Evolutionary conservation across 495 filamentous ascomycete genomes (phyloP).

Genomic region (Aspergillus wentii): DNA sequence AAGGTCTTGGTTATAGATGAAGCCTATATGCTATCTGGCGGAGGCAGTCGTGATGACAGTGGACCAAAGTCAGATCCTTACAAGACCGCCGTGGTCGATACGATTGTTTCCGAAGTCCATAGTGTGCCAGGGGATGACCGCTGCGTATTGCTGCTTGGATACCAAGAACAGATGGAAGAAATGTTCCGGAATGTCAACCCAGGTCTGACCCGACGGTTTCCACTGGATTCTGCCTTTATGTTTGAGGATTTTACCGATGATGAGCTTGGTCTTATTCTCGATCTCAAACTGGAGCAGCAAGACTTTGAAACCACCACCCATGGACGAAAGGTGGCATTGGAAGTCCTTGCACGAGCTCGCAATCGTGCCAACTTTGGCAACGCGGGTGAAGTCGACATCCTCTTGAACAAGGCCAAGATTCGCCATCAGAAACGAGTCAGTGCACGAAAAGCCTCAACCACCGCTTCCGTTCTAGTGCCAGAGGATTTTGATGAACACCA

Average conservation of each 20-base stretch:
- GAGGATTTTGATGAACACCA: constrained; percentile 66
- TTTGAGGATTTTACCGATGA: constrained; percentile 61
- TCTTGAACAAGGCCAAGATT: constrained; percentile 56
- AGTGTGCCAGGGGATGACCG: constrained; percentile 64
- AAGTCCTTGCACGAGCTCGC: constrained; percentile 34
- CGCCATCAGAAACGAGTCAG: constrained; percentile 50
- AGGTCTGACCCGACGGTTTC: constrained; percentile 61
- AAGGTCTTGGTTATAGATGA: constrained; percentile 79
- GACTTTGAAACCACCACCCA: constrained; percentile 36
- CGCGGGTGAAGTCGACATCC: constrained; percentile 57
- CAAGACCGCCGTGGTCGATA: constrained; percentile 62
- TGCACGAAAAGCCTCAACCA: constrained; percentile 10
- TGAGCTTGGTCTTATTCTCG: constrained; percentile 48
- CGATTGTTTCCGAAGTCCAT: constrained; percentile 69
- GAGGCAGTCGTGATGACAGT: constrained; percentile 13
- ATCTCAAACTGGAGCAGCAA: constrained; percentile 49
- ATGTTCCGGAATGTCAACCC: constrained; percentile 74
- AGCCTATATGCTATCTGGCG: constrained; percentile 54
- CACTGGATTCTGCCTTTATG: constrained; percentile 51
- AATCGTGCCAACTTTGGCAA: constrained; percentile 52
- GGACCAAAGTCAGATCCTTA: constrained; percentile 44
- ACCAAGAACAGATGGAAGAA: constrained; percentile 60
- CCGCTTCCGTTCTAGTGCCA: constrained; percentile 44
- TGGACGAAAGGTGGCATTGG: constrained; percentile 34
- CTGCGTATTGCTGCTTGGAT: constrained; percentile 67